These are phyloP conservation scores for Aspergillus amoenus DNA, from an alignment of 2,329 filamentous ascomycete genomes.

Conservation along the genomic window DNA sequence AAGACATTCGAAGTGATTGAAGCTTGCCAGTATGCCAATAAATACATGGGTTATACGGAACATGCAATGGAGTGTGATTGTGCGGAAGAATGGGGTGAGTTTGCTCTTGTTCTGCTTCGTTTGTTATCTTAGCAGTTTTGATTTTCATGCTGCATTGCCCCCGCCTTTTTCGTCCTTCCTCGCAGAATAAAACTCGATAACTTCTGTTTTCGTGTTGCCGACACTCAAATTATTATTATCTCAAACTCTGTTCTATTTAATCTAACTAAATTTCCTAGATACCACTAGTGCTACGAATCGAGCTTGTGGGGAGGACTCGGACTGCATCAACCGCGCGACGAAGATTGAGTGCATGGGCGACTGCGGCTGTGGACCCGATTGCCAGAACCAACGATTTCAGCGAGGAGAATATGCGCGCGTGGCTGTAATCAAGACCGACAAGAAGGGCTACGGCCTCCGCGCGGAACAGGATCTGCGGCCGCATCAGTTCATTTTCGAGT, in stretches of 20 bases:
- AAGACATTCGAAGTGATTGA: conserved; percentile 76
- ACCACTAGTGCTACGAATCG: conserved; percentile 60
- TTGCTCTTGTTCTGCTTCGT: not conserved
- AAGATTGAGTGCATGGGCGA: conserved; percentile 94
- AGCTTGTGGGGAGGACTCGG: conserved; percentile 92
- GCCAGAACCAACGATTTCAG: conserved; percentile 94
- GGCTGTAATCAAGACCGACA: conserved; percentile 94
- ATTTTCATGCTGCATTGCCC: not conserved
- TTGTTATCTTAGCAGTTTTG: conserved; percentile 10
- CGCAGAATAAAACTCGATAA: not conserved
- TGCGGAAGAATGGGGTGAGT: conserved; percentile 88
- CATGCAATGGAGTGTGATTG: conserved; percentile 96
- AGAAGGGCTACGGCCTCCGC: conserved; percentile 93
- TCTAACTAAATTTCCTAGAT: conserved; percentile 41
- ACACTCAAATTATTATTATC: not conserved
- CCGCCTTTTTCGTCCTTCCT: not conserved
- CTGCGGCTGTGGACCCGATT: conserved; percentile 82
- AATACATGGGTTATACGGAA: conserved; percentile 86
- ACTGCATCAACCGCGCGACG: conserved; percentile 97
- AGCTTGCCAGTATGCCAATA: conserved; percentile 87
- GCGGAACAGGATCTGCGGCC: conserved; percentile 73
- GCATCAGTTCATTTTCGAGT: conserved; percentile 95
- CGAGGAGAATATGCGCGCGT: conserved; percentile 86
- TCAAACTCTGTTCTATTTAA: not conserved
- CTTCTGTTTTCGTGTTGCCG: not conserved